Conservation (phyloP, 352 stramenopile species). For the Pythium coloratum region DNA sequence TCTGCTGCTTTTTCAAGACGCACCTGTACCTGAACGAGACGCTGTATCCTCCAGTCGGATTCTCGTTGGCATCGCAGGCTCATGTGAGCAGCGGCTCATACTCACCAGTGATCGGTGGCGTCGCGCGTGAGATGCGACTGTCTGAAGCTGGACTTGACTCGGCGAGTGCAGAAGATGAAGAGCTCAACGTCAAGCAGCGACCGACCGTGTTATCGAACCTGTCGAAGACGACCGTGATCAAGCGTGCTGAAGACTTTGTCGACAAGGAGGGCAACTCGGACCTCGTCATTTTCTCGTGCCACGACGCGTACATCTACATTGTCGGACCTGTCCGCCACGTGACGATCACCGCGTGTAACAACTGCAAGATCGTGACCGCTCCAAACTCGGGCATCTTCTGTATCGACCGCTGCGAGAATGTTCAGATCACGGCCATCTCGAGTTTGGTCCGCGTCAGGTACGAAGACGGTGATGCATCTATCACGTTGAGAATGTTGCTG, state of each 20-base stretch:
- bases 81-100: slow-evolving; percentile 24
- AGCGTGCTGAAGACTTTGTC: slow-evolving; percentile 63
- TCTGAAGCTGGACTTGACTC: background rate
- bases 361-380: slow-evolving; percentile 96
- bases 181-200: slow-evolving; percentile 24
- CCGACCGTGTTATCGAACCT: slow-evolving; percentile 64
- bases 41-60: slow-evolving; percentile 77
- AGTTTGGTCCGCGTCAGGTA: slow-evolving; percentile 88
- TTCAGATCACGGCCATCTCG: slow-evolving; percentile 84
- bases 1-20: slow-evolving; percentile 77
- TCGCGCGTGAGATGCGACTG: slow-evolving; percentile 14
- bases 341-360: slow-evolving; percentile 92
- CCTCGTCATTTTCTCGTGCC: slow-evolving; percentile 90
- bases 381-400: slow-evolving; percentile 91
- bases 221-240: slow-evolving; percentile 80
- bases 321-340: slow-evolving; percentile 93
- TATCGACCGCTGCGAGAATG: slow-evolving; percentile 94
- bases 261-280: slow-evolving; percentile 48
- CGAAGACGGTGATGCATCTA: background rate
- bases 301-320: slow-evolving; percentile 94
- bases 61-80: slow-evolving; percentile 38
- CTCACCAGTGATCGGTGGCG: slow-evolving; percentile 13
- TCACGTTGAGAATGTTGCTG: background rate
- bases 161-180: slow-evolving; percentile 13
- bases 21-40: slow-evolving; percentile 76